A percentile compares a stretch with the other conserved stretches of the same genome.
phyloP scores from a whole-genome alignment of 1,284 basidiomycete genomes.

The Fomitopsis betulina region DNA sequence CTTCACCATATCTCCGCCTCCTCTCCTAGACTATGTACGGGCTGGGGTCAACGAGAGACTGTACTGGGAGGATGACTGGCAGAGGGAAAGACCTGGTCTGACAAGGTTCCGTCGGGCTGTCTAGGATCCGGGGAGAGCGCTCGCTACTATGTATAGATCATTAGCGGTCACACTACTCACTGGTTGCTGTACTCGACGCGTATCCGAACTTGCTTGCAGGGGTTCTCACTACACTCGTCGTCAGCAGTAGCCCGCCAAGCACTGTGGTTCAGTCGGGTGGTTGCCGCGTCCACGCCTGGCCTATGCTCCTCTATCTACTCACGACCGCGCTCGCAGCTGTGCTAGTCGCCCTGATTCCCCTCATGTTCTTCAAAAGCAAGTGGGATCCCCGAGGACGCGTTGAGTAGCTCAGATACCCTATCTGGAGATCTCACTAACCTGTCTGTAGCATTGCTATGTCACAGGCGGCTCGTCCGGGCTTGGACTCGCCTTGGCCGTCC shows the following conservation, averaged over 20 bases:
- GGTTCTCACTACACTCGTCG: background rate
- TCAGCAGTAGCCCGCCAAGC: background rate
- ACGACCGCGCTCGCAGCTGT: background rate
- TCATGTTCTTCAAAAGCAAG: constrained; percentile 16
- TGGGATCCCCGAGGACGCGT: constrained; percentile 30
- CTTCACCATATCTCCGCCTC: background rate
- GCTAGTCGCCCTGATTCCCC: constrained; percentile 2
- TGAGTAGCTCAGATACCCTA: background rate
- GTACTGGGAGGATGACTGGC: too few species aligned
- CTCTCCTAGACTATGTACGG: background rate
- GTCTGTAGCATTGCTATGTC: constrained; percentile 62
- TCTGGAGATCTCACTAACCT: background rate
- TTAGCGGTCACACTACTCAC: too few species aligned
- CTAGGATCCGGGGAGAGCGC: too few species aligned
- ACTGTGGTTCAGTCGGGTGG: background rate
- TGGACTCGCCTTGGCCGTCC: constrained; percentile 67
- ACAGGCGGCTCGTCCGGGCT: constrained; percentile 82
- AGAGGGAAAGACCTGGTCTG: too few species aligned
- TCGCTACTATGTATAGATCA: too few species aligned
- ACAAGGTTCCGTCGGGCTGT: too few species aligned
- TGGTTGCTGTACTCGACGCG: too few species aligned
- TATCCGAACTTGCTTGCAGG: too few species aligned
- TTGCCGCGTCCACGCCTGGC: background rate
- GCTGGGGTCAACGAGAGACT: background rate
- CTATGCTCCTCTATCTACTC: background rate